Base-by-base conservation (phyloP, 2,329 filamentous ascomycete species). In the Magnaporthiopsis poae region DNA sequence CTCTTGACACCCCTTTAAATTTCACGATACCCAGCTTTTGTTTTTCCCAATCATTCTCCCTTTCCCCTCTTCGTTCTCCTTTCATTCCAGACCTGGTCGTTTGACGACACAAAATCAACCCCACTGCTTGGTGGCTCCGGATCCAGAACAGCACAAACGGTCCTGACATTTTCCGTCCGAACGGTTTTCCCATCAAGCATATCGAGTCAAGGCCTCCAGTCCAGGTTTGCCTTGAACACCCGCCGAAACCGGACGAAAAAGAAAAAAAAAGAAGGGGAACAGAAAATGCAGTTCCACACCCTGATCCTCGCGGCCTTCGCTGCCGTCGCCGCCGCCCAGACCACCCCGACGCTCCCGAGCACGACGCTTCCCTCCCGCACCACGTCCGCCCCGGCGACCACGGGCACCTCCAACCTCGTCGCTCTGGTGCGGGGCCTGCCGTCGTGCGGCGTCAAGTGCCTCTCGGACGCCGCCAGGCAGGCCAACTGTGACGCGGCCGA, bases 251-350 rank as follows among this genome's bases (percentile, higher is more conserved):
- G 12, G 39, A 35, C 12, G 12, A 62, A 63, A 18, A 63, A 8
- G 13, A 15, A 5, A 9, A 2, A 56, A 21, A 11, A 63, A n/a
- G n/a, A n/a, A n/a, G n/a, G n/a, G n/a, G n/a, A n/a, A n/a, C n/a
- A n/a, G n/a, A 56, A 21, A 11, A 63, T 63, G 61, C 61, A 63
- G 61, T 63, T 63, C 35, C 61, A 39, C 9, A 63, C 61, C 5
- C 61, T 63, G 8, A 2, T 39, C 61, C 35, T 63, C 61, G 35
- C 61, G 11, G 25, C 39, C 61, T 63, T 63, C 35, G 35, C 35
- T 15, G 61, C 61, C 35, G 61, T 46, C 35, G 61, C 61, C 61
- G 61, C 39, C 33, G 61, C 61, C n/a, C 61, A 63, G 35, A 39
- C 61, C 25, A 15, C 11, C 15, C 35, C 61, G 15, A 27, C 61